Evolutionary conservation across 495 filamentous ascomycete genomes (phyloP), one percentile per base, ranked within the genome.

Genomic region (Trichoderma reesei): DNA sequence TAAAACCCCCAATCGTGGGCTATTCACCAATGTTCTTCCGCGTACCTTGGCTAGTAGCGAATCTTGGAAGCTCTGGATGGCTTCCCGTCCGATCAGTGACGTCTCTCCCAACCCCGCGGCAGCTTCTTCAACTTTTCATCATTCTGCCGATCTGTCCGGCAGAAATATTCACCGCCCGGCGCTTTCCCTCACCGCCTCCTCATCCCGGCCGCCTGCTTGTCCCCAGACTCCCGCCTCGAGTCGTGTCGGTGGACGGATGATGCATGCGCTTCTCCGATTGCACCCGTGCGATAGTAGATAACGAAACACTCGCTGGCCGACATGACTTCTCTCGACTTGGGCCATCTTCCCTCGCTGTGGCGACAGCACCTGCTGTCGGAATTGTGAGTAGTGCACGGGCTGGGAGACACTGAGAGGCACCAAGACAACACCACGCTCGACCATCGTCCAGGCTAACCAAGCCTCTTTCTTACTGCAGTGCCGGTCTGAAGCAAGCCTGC

Each of bases 401-500:
- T 10, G 26, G 20, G 34, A 56, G 18, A 18, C 26, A 14, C 5
- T 13, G 31, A 14, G 16, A 56, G 26, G 34, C 20, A 8, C 4
- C 31, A 56, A 1, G 44, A 5, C 33, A 31, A 34, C 51, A 56
- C 8, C 5, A 10, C 3, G 3, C 26, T 31, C 14, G 51, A 34
- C 51, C 26, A 26, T 26, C 1, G 26, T 26, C 34, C 26, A 34
- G 11, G 11, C 51, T 56, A 56, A 56, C 26, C 44, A 18, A 2
- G 9, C 16, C 46, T 18, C 46, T 26, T 26, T 18, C 46, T 26
- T 26, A 33, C 18, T 14, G 3, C 54, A 96, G 93, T 72, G 83
- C 90, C 62, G 89, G 89, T 64, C 78, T 98, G 63, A 92, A 88
- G 73, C 81, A 88, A 73, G 85, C 86, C 41, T 87, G 88, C 73